Evolutionary conservation across 2,329 filamentous ascomycete genomes (phyloP), one percentile per base, ranked within the genome.

Genomic region (Cladosporium sp.): DNA sequence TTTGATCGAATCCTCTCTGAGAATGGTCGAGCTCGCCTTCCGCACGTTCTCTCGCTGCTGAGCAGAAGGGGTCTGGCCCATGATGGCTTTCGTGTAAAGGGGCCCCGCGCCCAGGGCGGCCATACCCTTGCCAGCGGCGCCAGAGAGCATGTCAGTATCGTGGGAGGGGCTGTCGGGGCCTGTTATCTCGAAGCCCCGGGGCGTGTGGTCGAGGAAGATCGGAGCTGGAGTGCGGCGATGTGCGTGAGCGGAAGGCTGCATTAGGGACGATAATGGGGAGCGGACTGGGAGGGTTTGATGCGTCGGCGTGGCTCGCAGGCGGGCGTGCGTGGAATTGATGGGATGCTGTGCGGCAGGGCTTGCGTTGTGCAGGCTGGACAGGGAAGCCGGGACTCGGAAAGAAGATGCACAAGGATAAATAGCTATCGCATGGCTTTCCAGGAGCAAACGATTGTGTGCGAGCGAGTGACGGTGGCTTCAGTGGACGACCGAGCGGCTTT

Each of bases 161-260:
- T 62, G 63, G 33, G 61, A 62, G 59, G 59, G 59, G 60, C 48
- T 49, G 45, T 50, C 53, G 45, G 52, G 35, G 46, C 56, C 46
- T 54, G 58, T 61, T 59, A 66, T 59, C 56, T 66, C 63, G 56
- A 61, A 62, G 18, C 51, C 49, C 49, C 63, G 62, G 34, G 65
- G 68, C 44, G 65, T 69, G 56, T 69, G 66, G 56, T 69, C 65
- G 59, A 61, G 54, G 57, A 69, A 68, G 52, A 54, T 49, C 46
- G 56, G 61, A 46, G 58, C 51, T 55, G 59, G 58, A 46, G 56
- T 58, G 50, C 63, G 63, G 54, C 59, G 61, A 52, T 62, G 58
- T 55, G 54, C 55, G 44, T 58, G 57, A 9, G 45, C 66, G 66
- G 66, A 58, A 56, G 61, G 57, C 57, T 69, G 66, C 66, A 69